A percentile compares a stretch with the other conserved stretches of the same genome.
Evolutionary conservation across 2,329 filamentous ascomycete species (phyloP).

Genomic region (Triangularia verruculosa): DNA sequence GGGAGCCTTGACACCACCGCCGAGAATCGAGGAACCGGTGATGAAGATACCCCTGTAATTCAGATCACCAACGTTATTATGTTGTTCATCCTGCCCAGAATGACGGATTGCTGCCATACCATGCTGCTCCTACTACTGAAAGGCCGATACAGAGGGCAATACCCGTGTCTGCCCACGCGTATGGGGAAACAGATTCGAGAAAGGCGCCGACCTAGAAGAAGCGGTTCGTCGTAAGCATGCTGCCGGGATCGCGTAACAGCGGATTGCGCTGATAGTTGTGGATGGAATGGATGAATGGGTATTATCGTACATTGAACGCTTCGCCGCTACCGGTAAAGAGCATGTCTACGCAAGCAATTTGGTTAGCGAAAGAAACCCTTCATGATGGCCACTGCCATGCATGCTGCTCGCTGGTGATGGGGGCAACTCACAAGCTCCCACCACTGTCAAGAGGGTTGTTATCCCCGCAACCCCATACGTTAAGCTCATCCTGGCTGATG

Average conservation of each 20-base stretch:
- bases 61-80: conserved; percentile 8
- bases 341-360: conserved; percentile 67
- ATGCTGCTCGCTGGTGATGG: not conserved
- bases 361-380: conserved; percentile 23
- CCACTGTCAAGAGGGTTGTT: conserved; percentile 65
- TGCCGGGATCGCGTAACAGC: not conserved
- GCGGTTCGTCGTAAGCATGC: conserved; percentile 28
- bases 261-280: conserved; percentile 4
- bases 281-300: not conserved
- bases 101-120: conserved; percentile 53
- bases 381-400: conserved; percentile 24
- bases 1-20: conserved; percentile 92
- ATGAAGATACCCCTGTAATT: conserved; percentile 90
- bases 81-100: not conserved
- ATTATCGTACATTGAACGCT: conserved; percentile 75
- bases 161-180: conserved; percentile 86
- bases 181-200: conserved; percentile 89
- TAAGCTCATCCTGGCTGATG: conserved; percentile 60
- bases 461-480: conserved; percentile 67
- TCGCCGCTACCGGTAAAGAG: conserved; percentile 96
- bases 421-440: conserved; percentile 70
- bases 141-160: conserved; percentile 93
- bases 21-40: conserved; percentile 94
- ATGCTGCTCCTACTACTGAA: conserved; percentile 95
- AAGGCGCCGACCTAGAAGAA: conserved; percentile 78